These are phyloP conservation scores for Phytophthora lateralis DNA, from an alignment of 352 stramenopile species.

Conservation along the genomic window DNA sequence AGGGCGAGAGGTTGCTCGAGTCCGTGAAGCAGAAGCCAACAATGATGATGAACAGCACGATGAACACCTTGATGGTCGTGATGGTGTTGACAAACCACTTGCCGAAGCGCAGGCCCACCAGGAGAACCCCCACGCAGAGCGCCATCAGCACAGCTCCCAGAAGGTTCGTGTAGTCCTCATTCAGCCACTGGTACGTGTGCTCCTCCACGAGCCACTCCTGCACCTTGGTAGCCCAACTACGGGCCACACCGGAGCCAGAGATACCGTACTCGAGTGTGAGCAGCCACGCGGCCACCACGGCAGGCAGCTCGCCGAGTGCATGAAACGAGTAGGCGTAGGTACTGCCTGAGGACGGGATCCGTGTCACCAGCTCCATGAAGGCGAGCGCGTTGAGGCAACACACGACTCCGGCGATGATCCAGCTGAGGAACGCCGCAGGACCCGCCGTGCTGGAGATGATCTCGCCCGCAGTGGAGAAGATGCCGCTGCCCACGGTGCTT, in stretches of 20 bases:
- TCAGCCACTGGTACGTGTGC: constrained; percentile 54
- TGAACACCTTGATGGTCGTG: constrained; percentile 73
- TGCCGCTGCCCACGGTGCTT: constrained; percentile 89
- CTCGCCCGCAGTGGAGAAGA: constrained; percentile 85
- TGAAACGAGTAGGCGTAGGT: constrained; percentile 95
- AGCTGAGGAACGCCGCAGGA: constrained; percentile 81
- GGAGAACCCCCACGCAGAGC: constrained; percentile 67
- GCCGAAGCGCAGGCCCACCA: constrained; percentile 85
- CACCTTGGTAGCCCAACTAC: constrained; percentile 93
- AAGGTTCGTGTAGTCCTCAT: constrained; percentile 67
- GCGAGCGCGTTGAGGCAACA: constrained; percentile 83
- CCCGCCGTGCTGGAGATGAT: constrained; percentile 84
- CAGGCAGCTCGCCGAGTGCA: constrained; percentile 90
- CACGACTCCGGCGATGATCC: constrained; percentile 78
- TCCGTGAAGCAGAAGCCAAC: constrained; percentile 88
- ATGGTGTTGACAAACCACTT: constrained; percentile 91
- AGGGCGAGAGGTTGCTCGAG: constrained; percentile 81
- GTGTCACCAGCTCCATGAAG: constrained; percentile 90
- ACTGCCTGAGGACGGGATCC: constrained; percentile 87
- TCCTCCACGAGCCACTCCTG: constrained; percentile 64
- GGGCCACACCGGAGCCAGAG: constrained; percentile 88
- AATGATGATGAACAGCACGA: constrained; percentile 94
- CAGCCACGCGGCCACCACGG: constrained; percentile 86
- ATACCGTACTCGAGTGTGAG: constrained; percentile 94
- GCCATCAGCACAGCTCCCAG: constrained; percentile 72